Percentiles rank a stretch among this genome's conserved stretches.
These are phyloP conservation scores for Lyophyllum atratum DNA, from an alignment of 768 basidiomycete species.

Conservation along the genomic window DNA sequence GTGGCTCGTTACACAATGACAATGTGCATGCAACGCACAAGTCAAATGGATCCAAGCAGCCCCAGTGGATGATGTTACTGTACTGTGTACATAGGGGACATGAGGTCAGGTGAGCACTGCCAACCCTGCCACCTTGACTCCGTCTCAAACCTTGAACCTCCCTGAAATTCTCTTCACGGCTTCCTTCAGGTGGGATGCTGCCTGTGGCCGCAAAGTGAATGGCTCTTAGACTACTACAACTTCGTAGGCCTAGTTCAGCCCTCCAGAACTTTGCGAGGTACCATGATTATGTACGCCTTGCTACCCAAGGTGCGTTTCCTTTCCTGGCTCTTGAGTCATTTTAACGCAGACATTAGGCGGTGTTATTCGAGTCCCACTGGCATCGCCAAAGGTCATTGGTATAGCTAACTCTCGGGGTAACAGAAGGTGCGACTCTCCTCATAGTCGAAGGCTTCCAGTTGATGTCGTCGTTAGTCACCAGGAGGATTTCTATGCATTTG, in stretches of 20 bases:
- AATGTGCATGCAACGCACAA: neutral
- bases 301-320: slow-evolving; percentile 33
- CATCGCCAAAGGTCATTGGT: slow-evolving; percentile 78
- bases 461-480: slow-evolving; percentile 62
- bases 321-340: neutral
- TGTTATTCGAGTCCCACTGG: slow-evolving; percentile 65
- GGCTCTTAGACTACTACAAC: slow-evolving; percentile 26
- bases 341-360: slow-evolving; percentile 47
- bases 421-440: slow-evolving; percentile 49
- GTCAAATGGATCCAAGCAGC: neutral
- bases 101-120: neutral
- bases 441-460: neutral
- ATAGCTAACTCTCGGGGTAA: slow-evolving; percentile 76
- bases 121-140: neutral
- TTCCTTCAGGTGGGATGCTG: slow-evolving; percentile 22
- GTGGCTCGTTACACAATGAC: neutral
- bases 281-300: slow-evolving; percentile 73
- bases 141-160: neutral
- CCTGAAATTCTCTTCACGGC: neutral
- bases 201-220: slow-evolving; percentile 21
- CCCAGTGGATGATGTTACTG: neutral
- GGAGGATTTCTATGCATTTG: slow-evolving; percentile 84
- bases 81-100: neutral
- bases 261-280: slow-evolving; percentile 37
- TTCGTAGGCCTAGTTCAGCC: slow-evolving; percentile 13